Percentiles rank a stretch among this genome's conserved stretches.
phyloP scores from a whole-genome alignment of 2,329 filamentous ascomycete genomes.

The Shiraia sp. region DNA sequence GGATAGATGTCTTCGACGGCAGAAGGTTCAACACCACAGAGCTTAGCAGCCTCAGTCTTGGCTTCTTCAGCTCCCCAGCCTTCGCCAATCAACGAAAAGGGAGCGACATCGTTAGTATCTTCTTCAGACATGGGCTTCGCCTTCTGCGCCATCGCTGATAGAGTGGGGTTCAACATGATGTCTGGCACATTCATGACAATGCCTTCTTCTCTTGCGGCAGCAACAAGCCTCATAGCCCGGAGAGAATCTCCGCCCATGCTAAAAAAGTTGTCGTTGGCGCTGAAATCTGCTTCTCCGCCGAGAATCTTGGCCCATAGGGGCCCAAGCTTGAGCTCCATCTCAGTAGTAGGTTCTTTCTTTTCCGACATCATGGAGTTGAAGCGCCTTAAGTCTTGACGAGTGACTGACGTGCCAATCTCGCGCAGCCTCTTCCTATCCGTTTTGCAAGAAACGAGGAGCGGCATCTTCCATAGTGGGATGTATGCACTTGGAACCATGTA shows the following conservation, averaged over 20 bases:
- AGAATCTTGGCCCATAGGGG: conserved; percentile 39
- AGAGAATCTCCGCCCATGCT: conserved; percentile 56
- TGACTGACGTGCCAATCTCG: conserved; percentile 37
- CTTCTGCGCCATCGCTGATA: conserved; percentile 52
- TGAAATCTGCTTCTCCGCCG: conserved; percentile 37
- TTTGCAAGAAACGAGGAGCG: conserved; percentile 41
- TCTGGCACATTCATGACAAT: conserved; percentile 58
- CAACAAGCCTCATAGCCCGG: conserved; percentile 60
- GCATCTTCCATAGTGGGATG: conserved; percentile 43
- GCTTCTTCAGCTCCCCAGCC: conserved; percentile 37
- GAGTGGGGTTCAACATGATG: conserved; percentile 55
- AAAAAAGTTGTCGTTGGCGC: conserved; percentile 48
- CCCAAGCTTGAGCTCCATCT: conserved; percentile 36
- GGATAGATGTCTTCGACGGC: conserved; percentile 47
- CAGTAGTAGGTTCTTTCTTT: conserved; percentile 50
- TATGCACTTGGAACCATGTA: conserved; percentile 45
- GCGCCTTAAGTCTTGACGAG: conserved; percentile 35
- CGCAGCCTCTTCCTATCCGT: conserved; percentile 41
- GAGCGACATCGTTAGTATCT: conserved; percentile 24
- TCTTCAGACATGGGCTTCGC: conserved; percentile 24
- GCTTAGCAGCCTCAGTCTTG: conserved; percentile 42
- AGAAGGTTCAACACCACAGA: conserved; percentile 29
- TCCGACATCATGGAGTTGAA: conserved; percentile 36
- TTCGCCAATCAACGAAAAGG: conserved; percentile 39
- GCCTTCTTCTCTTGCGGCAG: conserved; percentile 55